Conservation (phyloP, 2,329 filamentous ascomycete species). For the Didymella arachidicola region DNA sequence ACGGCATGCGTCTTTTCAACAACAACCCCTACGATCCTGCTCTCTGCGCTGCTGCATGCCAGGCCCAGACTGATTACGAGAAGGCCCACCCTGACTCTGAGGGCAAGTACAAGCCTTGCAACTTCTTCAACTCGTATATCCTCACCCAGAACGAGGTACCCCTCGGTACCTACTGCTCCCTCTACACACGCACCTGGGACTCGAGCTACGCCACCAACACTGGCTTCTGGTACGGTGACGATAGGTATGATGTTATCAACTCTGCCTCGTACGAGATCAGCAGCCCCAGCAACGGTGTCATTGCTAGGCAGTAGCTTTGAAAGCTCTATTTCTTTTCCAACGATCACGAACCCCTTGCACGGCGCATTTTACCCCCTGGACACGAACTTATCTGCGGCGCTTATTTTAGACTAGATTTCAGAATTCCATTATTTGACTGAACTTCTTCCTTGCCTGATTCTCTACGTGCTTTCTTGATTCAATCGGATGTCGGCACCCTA, state of each 20-base stretch:
- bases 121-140: conserved; percentile 12
- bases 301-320: not conserved
- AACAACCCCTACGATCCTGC: conserved; percentile 3
- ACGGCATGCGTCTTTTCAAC: conserved; percentile 9
- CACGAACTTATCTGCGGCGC: not conserved
- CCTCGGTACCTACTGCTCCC: conserved; percentile 3
- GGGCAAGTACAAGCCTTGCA: conserved; percentile 26
- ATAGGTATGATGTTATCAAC: not conserved
- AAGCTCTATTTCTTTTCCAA: not conserved
- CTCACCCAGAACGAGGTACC: conserved; percentile 5
- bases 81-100: conserved; percentile 5
- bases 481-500: not conserved
- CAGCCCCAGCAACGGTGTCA: not conserved
- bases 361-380: not conserved
- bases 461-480: not conserved
- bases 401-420: not conserved
- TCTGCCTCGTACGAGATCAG: not conserved
- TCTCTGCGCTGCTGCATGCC: conserved; percentile 6
- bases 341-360: not conserved
- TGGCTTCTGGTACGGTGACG: conserved; percentile 1
- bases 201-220: not conserved
- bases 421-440: not conserved
- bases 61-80: conserved; percentile 4
- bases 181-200: conserved; percentile 4
- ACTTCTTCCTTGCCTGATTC: not conserved